These are phyloP conservation scores for Candida insectalens DNA, from an alignment of 805 yeast species.

Conservation along the genomic window DNA sequence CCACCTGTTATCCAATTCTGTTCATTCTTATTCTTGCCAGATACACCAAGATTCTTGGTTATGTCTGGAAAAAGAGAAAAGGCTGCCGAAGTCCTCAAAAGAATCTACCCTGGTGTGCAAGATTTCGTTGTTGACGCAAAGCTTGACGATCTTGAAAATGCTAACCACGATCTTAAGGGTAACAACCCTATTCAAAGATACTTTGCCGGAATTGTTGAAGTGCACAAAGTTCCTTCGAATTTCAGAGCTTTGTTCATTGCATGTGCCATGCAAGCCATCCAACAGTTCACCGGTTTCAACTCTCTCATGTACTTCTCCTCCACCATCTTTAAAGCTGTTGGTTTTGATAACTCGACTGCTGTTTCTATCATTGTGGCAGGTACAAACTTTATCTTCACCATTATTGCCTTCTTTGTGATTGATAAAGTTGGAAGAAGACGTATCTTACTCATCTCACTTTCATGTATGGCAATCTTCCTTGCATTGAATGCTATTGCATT, in stretches of 20 bases:
- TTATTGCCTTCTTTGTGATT: conserved; percentile 76
- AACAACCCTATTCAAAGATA: conserved; percentile 31
- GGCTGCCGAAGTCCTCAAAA: conserved; percentile 59
- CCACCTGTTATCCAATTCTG: conserved; percentile 76
- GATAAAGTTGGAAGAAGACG: conserved; percentile 84
- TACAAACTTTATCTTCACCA: conserved; percentile 84
- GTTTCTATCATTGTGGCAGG: conserved; percentile 91
- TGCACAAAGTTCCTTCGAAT: conserved; percentile 67
- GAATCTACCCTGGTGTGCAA: conserved; percentile 54
- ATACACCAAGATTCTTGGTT: conserved; percentile 86
- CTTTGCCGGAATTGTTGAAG: conserved; percentile 50
- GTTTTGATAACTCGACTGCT: conserved; percentile 84
- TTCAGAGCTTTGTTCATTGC: conserved; percentile 83
- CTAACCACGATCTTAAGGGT: conserved; percentile 39
- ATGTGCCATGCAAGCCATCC: conserved; percentile 92
- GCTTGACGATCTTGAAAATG: conserved; percentile 51
- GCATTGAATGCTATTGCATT: conserved; percentile 83
- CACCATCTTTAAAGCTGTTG: conserved; percentile 85
- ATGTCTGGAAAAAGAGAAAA: conserved; percentile 54
- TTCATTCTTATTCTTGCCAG: conserved; percentile 81
- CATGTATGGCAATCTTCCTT: conserved; percentile 73
- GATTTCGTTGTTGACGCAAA: conserved; percentile 56
- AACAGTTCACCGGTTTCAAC: conserved; percentile 95
- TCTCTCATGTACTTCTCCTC: conserved; percentile 93
- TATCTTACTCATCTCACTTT: conserved; percentile 69